Evolutionary conservation across 768 basidiomycete genomes (phyloP).

Genomic region (Lepiota subincarnata): DNA sequence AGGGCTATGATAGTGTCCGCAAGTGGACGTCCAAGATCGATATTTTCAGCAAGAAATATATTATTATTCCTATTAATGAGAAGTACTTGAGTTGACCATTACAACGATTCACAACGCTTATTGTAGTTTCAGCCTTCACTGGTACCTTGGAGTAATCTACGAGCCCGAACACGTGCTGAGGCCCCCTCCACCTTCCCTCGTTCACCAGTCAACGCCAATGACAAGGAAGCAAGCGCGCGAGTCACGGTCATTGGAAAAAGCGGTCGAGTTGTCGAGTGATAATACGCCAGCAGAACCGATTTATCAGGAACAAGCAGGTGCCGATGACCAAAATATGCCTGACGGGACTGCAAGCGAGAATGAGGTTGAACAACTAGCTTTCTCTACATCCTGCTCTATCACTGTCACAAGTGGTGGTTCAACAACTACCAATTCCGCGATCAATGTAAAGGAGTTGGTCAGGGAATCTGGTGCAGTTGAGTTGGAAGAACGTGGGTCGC

Average conservation of each 20-base stretch:
- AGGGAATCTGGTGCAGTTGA: neutral
- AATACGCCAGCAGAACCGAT: slow-evolving; percentile 4
- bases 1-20: slow-evolving; percentile 78
- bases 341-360: slow-evolving; percentile 23
- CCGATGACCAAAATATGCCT: slow-evolving; percentile 11
- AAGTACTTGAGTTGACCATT: slow-evolving; percentile 49
- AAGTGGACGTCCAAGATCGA: slow-evolving; percentile 94
- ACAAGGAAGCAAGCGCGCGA: slow-evolving; percentile 21
- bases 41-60: slow-evolving; percentile 86
- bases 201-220: neutral
- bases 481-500: neutral
- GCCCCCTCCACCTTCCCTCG: slow-evolving; percentile 24
- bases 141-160: slow-evolving; percentile 95
- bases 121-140: slow-evolving; percentile 65
- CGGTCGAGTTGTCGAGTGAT: neutral
- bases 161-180: slow-evolving; percentile 65
- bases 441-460: slow-evolving; percentile 13
- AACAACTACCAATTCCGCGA: slow-evolving; percentile 2
- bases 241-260: neutral
- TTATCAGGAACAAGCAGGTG: slow-evolving; percentile 11
- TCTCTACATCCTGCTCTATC: slow-evolving; percentile 26
- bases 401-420: slow-evolving; percentile 12
- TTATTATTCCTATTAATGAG: slow-evolving; percentile 97
- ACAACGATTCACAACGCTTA: neutral
- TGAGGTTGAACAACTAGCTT: slow-evolving; percentile 26